Conservation (phyloP, 208 protist genomes). For the Naegleria fowleri region DNA sequence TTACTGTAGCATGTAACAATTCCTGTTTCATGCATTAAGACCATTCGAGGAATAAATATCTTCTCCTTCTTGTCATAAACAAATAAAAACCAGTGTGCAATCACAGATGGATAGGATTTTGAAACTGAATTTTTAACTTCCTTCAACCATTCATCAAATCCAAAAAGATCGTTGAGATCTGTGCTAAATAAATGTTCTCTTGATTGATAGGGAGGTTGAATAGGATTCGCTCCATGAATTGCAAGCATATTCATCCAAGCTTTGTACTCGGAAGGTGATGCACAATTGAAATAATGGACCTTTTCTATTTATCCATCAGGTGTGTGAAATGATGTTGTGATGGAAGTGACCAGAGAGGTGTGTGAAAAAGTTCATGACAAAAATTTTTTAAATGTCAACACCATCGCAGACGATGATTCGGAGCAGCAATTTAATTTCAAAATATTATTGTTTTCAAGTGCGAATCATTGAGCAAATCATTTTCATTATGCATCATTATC, state of each 20-base stretch:
- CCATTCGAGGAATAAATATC: not conserved
- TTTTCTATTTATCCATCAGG: not conserved
- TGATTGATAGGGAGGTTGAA: not conserved
- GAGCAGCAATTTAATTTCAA: too few relatives aligned
- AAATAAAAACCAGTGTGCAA: not conserved
- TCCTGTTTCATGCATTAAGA: not conserved
- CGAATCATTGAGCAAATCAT: too few relatives aligned
- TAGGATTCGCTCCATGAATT: not conserved
- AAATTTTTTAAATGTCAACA: too few relatives aligned
- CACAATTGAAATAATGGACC: conserved; percentile 1
- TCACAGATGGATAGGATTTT: not conserved
- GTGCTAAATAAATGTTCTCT: not conserved
- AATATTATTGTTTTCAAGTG: too few relatives aligned
- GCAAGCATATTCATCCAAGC: conserved; percentile 5
- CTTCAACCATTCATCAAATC: not conserved
- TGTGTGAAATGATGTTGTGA: too few relatives aligned
- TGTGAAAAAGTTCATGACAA: not conserved
- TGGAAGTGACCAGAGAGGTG: too few relatives aligned
- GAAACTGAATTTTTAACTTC: not conserved
- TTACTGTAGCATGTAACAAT: not conserved
- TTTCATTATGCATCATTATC: too few relatives aligned
- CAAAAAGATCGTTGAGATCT: not conserved
- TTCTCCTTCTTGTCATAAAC: not conserved
- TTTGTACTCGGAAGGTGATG: not conserved
- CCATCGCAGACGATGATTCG: too few relatives aligned